Percentiles rank a stretch among this genome's conserved stretches.
These are phyloP conservation scores for Torrubiella hemipterigena DNA, from an alignment of 2,329 filamentous ascomycete species.

Conservation along the genomic window DNA sequence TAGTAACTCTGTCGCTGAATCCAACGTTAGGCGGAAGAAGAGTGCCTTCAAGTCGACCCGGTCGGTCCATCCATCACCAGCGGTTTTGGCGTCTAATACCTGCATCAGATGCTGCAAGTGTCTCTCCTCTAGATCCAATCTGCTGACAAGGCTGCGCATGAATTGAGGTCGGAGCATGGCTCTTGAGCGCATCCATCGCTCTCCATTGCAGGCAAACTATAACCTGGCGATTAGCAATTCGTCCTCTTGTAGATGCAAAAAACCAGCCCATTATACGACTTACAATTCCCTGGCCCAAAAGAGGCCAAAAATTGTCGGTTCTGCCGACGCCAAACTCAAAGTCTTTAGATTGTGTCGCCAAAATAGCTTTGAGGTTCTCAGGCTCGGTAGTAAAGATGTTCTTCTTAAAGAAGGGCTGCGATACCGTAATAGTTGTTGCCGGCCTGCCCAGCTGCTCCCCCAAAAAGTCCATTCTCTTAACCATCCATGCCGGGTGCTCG, in stretches of 20 bases:
- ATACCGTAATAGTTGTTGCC: background rate
- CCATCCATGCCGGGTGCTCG: too few species aligned
- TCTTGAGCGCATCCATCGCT: slow-evolving; percentile 25
- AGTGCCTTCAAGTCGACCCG: slow-evolving; percentile 28
- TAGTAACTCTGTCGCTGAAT: slow-evolving; percentile 38
- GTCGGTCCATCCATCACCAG: slow-evolving; percentile 1
- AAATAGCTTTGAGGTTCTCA: background rate
- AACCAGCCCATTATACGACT: slow-evolving; percentile 7
- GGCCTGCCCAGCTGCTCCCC: background rate
- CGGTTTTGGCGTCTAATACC: background rate
- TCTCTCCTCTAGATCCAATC: slow-evolving; percentile 11
- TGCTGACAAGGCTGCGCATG: slow-evolving; percentile 10
- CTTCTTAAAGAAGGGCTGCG: background rate
- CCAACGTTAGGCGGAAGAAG: slow-evolving; percentile 32
- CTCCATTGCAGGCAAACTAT: slow-evolving; percentile 18
- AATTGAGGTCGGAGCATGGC: slow-evolving; percentile 16
- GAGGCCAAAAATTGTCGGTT: slow-evolving; percentile 13
- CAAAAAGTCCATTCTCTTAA: too few species aligned
- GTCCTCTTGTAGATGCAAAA: slow-evolving; percentile 5
- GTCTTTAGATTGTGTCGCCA: slow-evolving; percentile 13
- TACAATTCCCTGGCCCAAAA: slow-evolving; percentile 26
- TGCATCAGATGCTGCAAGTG: slow-evolving; percentile 9
- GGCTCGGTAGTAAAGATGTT: background rate
- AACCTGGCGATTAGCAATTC: background rate
- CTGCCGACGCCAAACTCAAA: slow-evolving; percentile 19